Percentiles rank a stretch among this genome's conserved stretches.
phyloP scores from a whole-genome alignment of 495 filamentous ascomycete genomes.

The Daldinia caldariorum region DNA sequence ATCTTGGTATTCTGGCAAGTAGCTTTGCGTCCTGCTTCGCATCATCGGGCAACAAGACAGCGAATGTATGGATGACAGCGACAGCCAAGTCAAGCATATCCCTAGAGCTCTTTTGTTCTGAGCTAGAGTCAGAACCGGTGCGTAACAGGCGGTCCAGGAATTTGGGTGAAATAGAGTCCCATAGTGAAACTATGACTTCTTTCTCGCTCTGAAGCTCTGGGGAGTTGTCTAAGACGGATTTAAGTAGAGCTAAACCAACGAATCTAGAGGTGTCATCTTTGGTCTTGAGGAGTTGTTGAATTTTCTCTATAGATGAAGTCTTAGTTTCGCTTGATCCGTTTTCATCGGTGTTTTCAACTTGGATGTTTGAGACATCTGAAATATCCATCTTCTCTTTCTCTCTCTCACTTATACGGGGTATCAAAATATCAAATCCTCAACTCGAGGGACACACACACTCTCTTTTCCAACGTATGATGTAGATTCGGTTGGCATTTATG shows the following conservation, averaged over 20 bases:
- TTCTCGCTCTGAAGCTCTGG: constrained; percentile 55
- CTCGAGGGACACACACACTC: constrained; percentile 8
- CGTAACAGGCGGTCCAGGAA: constrained; percentile 69
- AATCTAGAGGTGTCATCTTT: constrained; percentile 72
- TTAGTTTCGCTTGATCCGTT: constrained; percentile 8
- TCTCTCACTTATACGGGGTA: constrained; percentile 25
- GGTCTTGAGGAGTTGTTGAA: constrained; percentile 59
- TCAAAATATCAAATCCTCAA: constrained; percentile 5
- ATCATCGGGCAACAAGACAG: constrained; percentile 59
- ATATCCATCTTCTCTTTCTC: constrained; percentile 34
- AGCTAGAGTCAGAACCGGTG: constrained; percentile 51
- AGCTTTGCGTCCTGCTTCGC: constrained; percentile 56
- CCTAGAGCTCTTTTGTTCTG: constrained; percentile 52
- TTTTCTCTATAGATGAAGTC: constrained; percentile 49
- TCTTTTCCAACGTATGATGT: no score
- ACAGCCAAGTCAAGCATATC: constrained; percentile 71
- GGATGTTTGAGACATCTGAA: constrained; percentile 33
- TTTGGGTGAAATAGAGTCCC: constrained; percentile 65
- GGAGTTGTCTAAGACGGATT: constrained; percentile 66
- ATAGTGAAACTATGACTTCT: constrained; percentile 51
- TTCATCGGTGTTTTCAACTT: constrained; percentile 8
- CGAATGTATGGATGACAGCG: constrained; percentile 67
- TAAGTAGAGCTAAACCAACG: constrained; percentile 71
- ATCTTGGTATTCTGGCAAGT: constrained; percentile 57
- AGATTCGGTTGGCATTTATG: background rate